Conservation (phyloP, 1,284 basidiomycete genomes). For the Somion occarium region DNA sequence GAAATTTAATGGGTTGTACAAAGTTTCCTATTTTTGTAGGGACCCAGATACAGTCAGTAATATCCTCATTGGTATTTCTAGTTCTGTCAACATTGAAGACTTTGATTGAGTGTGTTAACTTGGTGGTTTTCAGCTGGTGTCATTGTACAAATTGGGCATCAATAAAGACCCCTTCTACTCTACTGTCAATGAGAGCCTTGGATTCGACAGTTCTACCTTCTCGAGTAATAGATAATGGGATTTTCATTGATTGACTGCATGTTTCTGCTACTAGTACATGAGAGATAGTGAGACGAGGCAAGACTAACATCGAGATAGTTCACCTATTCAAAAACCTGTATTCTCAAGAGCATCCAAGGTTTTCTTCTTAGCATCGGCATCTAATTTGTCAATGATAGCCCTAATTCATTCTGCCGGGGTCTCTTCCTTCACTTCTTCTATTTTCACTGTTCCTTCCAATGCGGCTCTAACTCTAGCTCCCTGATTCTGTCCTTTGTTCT, state of each 20-base stretch:
- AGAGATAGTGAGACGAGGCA: too few species aligned
- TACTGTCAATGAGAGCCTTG: constrained; percentile 16
- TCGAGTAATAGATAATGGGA: not conserved
- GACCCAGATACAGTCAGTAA: constrained; percentile 10
- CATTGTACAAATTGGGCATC: constrained; percentile 15
- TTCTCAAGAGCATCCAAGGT: not conserved
- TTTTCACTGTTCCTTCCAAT: not conserved
- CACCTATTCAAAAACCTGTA: too few species aligned
- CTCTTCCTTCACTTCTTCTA: not conserved
- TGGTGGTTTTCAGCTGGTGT: constrained; percentile 2
- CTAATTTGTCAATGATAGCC: not conserved
- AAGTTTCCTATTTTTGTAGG: constrained; percentile 7
- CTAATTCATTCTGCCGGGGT: not conserved
- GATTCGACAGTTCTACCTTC: not conserved
- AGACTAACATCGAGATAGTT: too few species aligned
- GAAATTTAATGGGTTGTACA: constrained; percentile 7
- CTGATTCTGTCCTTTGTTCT: not conserved
- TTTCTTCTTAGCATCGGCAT: not conserved
- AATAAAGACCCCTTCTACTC: constrained; percentile 19
- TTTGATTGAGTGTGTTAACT: constrained; percentile 12
- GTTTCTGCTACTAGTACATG: not conserved
- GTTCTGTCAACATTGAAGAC: constrained; percentile 22
- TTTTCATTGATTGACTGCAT: not conserved
- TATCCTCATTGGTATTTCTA: constrained; percentile 12
- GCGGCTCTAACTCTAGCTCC: not conserved